Conservation (phyloP, 495 filamentous ascomycete species). For the Durotheca rogersii region DNA sequence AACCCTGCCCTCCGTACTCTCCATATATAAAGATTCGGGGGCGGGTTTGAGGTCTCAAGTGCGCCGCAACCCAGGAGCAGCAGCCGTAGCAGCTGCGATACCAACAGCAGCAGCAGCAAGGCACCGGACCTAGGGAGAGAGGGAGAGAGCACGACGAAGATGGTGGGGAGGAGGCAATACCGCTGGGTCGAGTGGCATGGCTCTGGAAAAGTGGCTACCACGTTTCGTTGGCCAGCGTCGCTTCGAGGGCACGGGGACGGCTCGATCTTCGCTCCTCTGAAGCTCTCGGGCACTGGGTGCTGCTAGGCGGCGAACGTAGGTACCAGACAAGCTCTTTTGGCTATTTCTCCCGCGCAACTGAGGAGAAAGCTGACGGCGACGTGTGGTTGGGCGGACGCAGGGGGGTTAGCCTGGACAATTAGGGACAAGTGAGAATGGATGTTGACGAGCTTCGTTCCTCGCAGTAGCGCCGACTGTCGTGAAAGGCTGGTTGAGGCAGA, state of each 20-base stretch:
- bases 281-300: too few relatives aligned
- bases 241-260: conserved; percentile 16
- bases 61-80: too few relatives aligned
- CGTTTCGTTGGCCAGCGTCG: conserved; percentile 17
- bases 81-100: too few relatives aligned
- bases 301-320: not conserved
- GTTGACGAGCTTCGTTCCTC: conserved; percentile 35
- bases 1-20: conserved; percentile 13
- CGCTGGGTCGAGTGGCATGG: conserved; percentile 24
- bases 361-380: conserved; percentile 15
- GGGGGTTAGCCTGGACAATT: conserved; percentile 20
- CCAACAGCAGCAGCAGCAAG: conserved; percentile 17
- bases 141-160: not conserved
- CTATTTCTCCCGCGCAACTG: conserved; percentile 15
- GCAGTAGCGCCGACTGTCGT: conserved; percentile 34
- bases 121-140: conserved; percentile 5
- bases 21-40: conserved; percentile 18
- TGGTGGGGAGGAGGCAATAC: conserved; percentile 2
- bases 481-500: conserved; percentile 18
- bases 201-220: conserved; percentile 21
- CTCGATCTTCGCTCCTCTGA: conserved; percentile 9
- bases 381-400: conserved; percentile 29
- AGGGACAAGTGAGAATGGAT: conserved; percentile 32
- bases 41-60: conserved; percentile 26
- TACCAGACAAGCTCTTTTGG: conserved; percentile 13